These are phyloP conservation scores for Phlebopus sp. DNA, from an alignment of 1,284 basidiomycete genomes.

Conservation along the genomic window DNA sequence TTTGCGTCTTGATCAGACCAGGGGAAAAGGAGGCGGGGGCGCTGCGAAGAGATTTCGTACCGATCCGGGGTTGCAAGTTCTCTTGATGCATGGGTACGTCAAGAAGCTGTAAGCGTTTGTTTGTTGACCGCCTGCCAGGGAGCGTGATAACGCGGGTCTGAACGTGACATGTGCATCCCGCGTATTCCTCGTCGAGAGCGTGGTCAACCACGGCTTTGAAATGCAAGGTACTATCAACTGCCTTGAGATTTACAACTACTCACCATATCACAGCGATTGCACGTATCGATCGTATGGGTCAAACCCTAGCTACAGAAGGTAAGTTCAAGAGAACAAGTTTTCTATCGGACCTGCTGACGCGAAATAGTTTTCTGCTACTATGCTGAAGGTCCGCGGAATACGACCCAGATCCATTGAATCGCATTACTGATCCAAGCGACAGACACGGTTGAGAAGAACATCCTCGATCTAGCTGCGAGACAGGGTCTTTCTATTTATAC, in stretches of 20 bases:
- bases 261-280: constrained; percentile 59
- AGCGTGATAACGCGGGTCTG: constrained; percentile 76
- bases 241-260: no score
- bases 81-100: constrained; percentile 70
- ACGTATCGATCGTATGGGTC: constrained; percentile 77
- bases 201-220: constrained; percentile 78
- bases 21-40: constrained; percentile 43
- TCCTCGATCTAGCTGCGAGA: constrained; percentile 72
- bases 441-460: constrained; percentile 78
- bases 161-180: constrained; percentile 76
- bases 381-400: constrained; percentile 52
- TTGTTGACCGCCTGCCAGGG: constrained; percentile 40
- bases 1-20: constrained; percentile 61
- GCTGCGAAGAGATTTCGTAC: constrained; percentile 63
- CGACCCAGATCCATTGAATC: neutral
- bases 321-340: constrained; percentile 9
- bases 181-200: constrained; percentile 75
- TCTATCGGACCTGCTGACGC: constrained; percentile 9
- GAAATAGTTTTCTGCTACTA: constrained; percentile 73
- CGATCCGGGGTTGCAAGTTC: constrained; percentile 59
- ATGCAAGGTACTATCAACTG: constrained; percentile 73
- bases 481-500: constrained; percentile 76
- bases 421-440: neutral
- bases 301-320: constrained; percentile 71
- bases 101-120: neutral